Evolutionary conservation across 192 early-diverging fungal species (phyloP).

Genomic region (Gorgonomyces haynaldii): DNA sequence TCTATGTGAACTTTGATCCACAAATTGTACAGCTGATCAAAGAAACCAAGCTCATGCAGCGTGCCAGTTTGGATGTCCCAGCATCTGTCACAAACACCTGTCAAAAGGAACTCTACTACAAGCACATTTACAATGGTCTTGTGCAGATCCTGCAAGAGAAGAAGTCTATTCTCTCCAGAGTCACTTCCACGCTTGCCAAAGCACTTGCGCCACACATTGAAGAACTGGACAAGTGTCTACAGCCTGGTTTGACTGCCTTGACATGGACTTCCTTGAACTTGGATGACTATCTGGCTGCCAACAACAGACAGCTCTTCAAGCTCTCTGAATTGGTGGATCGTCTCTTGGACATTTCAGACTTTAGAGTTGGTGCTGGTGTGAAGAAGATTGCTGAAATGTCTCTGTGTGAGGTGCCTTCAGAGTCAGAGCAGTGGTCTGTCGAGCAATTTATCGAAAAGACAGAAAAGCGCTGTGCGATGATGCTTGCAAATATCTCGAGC

Average conservation of each 20-base stretch:
- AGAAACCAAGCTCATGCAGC: slow-evolving; percentile 44
- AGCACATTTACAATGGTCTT: slow-evolving; percentile 32
- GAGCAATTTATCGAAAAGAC: slow-evolving; percentile 45
- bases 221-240: slow-evolving; percentile 42
- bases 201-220: slow-evolving; percentile 52
- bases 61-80: slow-evolving; percentile 41
- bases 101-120: slow-evolving; percentile 52
- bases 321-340: slow-evolving; percentile 49
- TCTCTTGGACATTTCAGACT: slow-evolving; percentile 46
- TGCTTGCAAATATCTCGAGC: slow-evolving; percentile 39
- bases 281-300: slow-evolving; percentile 35
- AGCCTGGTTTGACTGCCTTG: slow-evolving; percentile 46
- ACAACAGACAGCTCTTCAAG: slow-evolving; percentile 38
- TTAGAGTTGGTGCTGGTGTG: slow-evolving; percentile 40
- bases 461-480: slow-evolving; percentile 34
- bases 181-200: slow-evolving; percentile 33
- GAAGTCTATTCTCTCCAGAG: slow-evolving; percentile 31
- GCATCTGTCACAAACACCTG: slow-evolving; percentile 41
- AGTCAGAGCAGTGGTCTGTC: slow-evolving; percentile 51
- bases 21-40: slow-evolving; percentile 52
- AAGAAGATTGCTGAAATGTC: slow-evolving; percentile 44
- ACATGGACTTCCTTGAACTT: slow-evolving; percentile 54
- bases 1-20: slow-evolving; percentile 52
- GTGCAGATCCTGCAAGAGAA: slow-evolving; percentile 36
- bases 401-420: slow-evolving; percentile 40